Percentiles rank a stretch among this genome's conserved stretches.
These are phyloP conservation scores for Extremus antarcticus DNA, from an alignment of 495 filamentous ascomycete genomes.

Conservation along the genomic window DNA sequence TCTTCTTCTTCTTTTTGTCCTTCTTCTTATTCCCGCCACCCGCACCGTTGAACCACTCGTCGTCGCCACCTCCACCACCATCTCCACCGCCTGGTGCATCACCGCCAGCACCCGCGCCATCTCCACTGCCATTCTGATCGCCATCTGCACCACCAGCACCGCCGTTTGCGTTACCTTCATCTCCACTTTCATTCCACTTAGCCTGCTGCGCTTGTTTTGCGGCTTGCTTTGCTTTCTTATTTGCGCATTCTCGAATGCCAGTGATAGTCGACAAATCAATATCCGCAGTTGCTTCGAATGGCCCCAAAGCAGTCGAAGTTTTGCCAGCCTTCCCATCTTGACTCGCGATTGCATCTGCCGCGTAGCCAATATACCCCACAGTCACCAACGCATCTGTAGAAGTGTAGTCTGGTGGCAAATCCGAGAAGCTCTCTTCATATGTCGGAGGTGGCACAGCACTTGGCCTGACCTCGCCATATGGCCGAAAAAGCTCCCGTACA, in stretches of 20 bases:
- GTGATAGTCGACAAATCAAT: constrained; percentile 11
- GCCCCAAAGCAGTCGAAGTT: not conserved
- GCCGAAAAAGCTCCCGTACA: constrained; percentile 7
- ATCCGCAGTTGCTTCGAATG: not conserved
- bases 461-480: not conserved
- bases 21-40: constrained; percentile 19
- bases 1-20: constrained; percentile 23
- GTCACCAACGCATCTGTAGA: constrained; percentile 24
- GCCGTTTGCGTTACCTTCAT: constrained; percentile 17
- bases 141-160: constrained; percentile 26
- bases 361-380: not conserved
- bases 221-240: constrained; percentile 27
- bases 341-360: not conserved
- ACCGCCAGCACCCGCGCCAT: constrained; percentile 22
- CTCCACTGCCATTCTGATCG: constrained; percentile 21
- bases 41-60: constrained; percentile 30
- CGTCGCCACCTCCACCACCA: constrained; percentile 29
- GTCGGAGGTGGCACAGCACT: constrained; percentile 18
- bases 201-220: constrained; percentile 11
- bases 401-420: constrained; percentile 29
- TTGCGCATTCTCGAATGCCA: constrained; percentile 18
- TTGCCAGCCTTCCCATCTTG: not conserved
- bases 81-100: constrained; percentile 21
- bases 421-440: constrained; percentile 25
- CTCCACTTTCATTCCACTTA: constrained; percentile 23